These are phyloP conservation scores for Effrenium voratum DNA, from an alignment of 73 alveolate genomes.

Conservation along the genomic window DNA sequence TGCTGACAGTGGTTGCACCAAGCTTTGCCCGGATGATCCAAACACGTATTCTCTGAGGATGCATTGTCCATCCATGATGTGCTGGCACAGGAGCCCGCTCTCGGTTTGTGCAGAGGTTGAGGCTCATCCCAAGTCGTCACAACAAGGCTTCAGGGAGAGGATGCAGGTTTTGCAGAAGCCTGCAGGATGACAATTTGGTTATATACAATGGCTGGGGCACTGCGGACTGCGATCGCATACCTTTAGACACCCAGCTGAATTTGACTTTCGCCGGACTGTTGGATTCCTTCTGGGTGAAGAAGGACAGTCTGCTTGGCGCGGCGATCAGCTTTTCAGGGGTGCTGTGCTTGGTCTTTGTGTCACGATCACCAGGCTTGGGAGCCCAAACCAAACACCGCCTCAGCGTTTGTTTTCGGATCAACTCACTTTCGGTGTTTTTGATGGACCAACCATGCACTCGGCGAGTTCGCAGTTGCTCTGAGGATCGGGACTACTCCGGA, in stretches of 20 bases:
- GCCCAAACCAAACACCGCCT: too few species aligned
- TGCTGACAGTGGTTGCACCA: background rate
- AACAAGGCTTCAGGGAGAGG: background rate
- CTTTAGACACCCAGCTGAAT: background rate
- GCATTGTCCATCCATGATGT: constrained; percentile 73
- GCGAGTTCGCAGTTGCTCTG: too few species aligned
- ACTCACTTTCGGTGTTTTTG: too few species aligned
- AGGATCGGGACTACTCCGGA: constrained; percentile 90
- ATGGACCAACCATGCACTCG: too few species aligned
- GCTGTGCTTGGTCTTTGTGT: too few species aligned
- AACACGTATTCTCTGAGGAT: constrained; percentile 1
- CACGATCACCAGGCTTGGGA: too few species aligned
- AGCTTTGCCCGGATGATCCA: background rate
- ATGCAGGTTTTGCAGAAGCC: background rate
- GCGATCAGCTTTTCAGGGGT: too few species aligned
- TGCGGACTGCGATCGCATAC: constrained; percentile 67
- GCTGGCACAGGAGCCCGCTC: constrained; percentile 35
- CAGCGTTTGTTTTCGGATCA: too few species aligned
- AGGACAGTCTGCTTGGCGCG: too few species aligned
- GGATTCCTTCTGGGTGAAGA: too few species aligned
- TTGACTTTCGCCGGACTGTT: too few species aligned
- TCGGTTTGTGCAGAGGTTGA: background rate
- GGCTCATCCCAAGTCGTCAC: too few species aligned
- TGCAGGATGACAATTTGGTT: constrained; percentile 72
- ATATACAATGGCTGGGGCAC: constrained; percentile 91